Conservation (phyloP, 257 asterid species). For the Nicotiana obtusifolia region DNA sequence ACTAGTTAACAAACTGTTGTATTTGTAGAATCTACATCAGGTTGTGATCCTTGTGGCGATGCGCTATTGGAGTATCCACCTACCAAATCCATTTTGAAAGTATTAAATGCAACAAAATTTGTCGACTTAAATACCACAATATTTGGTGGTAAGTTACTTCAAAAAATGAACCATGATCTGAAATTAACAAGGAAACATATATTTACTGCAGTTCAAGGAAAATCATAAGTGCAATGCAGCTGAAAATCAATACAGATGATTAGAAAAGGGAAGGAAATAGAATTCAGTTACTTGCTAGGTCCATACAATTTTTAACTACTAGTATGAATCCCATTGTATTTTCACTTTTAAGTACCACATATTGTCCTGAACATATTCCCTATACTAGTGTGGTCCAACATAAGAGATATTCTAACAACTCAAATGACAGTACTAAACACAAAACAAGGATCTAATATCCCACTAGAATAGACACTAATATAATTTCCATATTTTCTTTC, state of each 20-base stretch:
- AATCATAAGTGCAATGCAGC: not conserved
- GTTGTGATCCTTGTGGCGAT: slow-evolving; percentile 55
- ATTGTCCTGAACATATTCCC: not conserved
- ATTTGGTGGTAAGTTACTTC: not conserved
- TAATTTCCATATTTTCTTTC: not conserved
- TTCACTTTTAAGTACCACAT: not conserved
- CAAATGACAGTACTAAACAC: too few species aligned
- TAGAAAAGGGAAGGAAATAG: not conserved
- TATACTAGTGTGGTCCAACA: not conserved
- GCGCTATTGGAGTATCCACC: slow-evolving; percentile 78
- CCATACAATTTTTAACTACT: not conserved
- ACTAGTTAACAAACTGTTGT: slow-evolving; percentile 61
- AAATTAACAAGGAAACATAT: not conserved
- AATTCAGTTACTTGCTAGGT: not conserved
- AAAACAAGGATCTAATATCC: too few species aligned
- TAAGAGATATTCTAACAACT: not conserved
- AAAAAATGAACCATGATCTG: not conserved
- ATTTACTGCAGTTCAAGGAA: not conserved
- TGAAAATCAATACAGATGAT: not conserved
- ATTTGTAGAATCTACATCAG: slow-evolving; percentile 74
- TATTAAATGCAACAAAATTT: too few species aligned
- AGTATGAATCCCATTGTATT: too few species aligned
- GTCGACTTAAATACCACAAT: not conserved
- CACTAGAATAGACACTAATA: too few species aligned
- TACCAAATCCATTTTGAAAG: slow-evolving; percentile 21